Evolutionary conservation across 2,329 filamentous ascomycete species (phyloP), one percentile per base, ranked within the genome.

Genomic region (Ceratocystis variospora): DNA sequence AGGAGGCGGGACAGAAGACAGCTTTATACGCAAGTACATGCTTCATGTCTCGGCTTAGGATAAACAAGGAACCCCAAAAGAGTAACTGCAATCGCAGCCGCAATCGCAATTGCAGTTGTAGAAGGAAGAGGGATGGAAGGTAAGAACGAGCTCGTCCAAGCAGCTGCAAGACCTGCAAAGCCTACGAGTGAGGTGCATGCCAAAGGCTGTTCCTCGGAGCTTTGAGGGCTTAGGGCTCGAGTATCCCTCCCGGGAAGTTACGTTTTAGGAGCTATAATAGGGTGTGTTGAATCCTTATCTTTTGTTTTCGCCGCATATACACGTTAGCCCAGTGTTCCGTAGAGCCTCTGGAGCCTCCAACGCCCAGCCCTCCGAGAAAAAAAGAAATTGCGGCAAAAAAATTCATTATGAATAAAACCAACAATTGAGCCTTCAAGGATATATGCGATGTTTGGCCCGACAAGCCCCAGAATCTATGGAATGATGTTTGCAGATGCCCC

Each of bases 401-500:
- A 59, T 5, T 1, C 37, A 15, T 15, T 10, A 15, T 19, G 28
- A 37, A 59, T 59, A 59, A 59, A 59, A 3, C 8, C 3, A 8
- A 3, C 2, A 8, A 31, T 59, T 19, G 12, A 37, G 3, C 28
- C 10, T 37, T 37, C 28, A n/a, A 31, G 28, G 12, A 59, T 33
- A 17, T n/a, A n/a, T 37, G 25, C 33, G 31, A 31, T 7, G 15
- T 37, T n/a, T 37, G 55, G 55, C 28, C 37, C 55, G 31, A 37
- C 55, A 31, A 33, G 33, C 25, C n/a, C 28, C 8, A 59, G 28
- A 59, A 22, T 33, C 57, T 5, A 64, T 67, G 53, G 62, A 64
- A 44, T 67, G 66, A 67, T 67, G 48, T 61, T 53, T 67, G 66
- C 66, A 67, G 61, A 67, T 67, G 62, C 62, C 19, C 55, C 55